A percentile compares a stretch with the other conserved stretches of the same genome.
These are phyloP conservation scores for Ustilago tritici DNA, from an alignment of 1,284 basidiomycete genomes.

Conservation along the genomic window DNA sequence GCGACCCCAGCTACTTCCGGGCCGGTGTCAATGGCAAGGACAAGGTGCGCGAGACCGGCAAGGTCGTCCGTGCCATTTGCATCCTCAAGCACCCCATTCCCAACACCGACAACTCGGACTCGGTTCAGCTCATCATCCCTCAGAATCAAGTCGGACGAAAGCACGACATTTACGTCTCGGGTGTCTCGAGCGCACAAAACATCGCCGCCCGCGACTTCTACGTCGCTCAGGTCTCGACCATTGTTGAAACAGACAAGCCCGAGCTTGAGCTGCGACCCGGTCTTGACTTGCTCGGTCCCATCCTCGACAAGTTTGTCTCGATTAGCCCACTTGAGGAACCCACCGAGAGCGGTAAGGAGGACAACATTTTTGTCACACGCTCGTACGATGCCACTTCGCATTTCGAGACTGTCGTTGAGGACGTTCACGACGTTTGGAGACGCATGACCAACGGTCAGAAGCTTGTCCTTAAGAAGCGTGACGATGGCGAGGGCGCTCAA, in stretches of 20 bases:
- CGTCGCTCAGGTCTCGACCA: slow-evolving; percentile 97
- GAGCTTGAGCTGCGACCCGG: slow-evolving; percentile 93
- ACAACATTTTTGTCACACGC: slow-evolving; percentile 95
- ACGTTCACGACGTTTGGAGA: slow-evolving; percentile 68
- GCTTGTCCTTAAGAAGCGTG: slow-evolving; percentile 67
- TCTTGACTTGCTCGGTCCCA: slow-evolving; percentile 89
- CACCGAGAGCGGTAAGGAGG: slow-evolving; percentile 80
- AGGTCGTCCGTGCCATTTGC: slow-evolving; percentile 97
- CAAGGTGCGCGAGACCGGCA: slow-evolving; percentile 87
- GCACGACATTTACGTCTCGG: slow-evolving; percentile 99
- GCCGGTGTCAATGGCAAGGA: slow-evolving; percentile 77
- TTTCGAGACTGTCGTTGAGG: slow-evolving; percentile 84
- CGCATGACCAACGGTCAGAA: slow-evolving; percentile 66
- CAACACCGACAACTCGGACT: slow-evolving; percentile 91
- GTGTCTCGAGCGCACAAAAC: slow-evolving; percentile 96
- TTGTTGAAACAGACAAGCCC: slow-evolving; percentile 94
- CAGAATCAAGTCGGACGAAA: slow-evolving; percentile 96
- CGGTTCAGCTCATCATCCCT: slow-evolving; percentile 95
- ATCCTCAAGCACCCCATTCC: slow-evolving; percentile 98
- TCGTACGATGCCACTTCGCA: slow-evolving; percentile 99
- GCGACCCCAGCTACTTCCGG: slow-evolving; percentile 94
- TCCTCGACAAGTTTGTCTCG: slow-evolving; percentile 96
- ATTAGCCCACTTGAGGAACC: slow-evolving; percentile 91
- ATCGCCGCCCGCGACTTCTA: slow-evolving; percentile 95
- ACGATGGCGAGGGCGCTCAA: slow-evolving; percentile 66